Conservation (phyloP, 2,329 filamentous ascomycete genomes). For the Aspergillus fijiensis region DNA sequence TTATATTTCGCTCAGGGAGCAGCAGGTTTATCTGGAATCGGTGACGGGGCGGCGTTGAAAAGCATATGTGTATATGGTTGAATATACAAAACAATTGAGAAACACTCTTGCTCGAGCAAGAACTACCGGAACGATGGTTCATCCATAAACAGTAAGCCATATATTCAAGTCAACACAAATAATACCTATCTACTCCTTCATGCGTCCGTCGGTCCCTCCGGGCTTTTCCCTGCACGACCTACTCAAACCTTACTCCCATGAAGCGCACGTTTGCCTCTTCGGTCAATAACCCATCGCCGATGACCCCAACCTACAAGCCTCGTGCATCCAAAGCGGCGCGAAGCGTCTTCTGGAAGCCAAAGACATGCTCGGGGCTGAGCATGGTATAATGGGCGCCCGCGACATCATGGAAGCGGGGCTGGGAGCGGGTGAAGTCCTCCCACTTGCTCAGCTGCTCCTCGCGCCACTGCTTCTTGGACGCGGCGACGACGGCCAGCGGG, state of each 20-base stretch:
- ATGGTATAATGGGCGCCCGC: conserved; percentile 1
- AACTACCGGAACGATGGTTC: neutral
- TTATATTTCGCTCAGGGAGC: neutral
- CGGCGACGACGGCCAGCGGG: neutral
- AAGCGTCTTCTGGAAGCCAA: conserved; percentile 3
- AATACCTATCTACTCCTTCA: neutral
- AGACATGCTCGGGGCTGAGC: conserved; percentile 1
- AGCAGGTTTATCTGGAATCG: neutral
- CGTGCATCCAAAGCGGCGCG: neutral
- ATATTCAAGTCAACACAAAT: neutral
- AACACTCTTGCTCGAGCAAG: neutral
- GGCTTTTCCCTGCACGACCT: neutral
- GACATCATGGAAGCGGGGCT: conserved; percentile 1
- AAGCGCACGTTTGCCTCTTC: no score
- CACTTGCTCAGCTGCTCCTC: conserved; percentile 3
- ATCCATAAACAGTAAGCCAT: neutral
- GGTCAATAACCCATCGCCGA: no score
- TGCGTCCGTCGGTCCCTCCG: neutral
- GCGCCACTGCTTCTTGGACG: conserved; percentile 3
- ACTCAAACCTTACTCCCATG: neutral
- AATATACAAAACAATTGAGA: neutral
- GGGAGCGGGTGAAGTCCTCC: neutral
- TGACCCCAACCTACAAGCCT: neutral
- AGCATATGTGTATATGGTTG: neutral
- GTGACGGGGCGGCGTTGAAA: neutral